phyloP scores from a whole-genome alignment of 208 protist genomes.

The Acanthamoeba castellanii region DNA sequence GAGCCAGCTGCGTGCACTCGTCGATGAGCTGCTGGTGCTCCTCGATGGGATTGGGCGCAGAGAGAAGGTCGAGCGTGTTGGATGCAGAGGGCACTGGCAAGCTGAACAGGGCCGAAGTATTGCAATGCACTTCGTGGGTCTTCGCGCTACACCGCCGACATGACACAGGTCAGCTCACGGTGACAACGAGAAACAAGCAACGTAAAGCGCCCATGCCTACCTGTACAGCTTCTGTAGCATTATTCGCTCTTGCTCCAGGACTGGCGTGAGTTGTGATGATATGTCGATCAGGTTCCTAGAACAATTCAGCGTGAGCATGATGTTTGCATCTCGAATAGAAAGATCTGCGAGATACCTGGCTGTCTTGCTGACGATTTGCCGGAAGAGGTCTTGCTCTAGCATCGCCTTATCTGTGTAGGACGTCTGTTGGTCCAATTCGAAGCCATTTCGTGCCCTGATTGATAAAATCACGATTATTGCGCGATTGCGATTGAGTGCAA shows the following conservation, averaged over 20 bases:
- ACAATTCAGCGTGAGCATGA: neutral
- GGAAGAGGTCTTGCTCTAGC: neutral
- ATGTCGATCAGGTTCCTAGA: slow-evolving; percentile 12
- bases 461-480: neutral
- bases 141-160: neutral
- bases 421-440: neutral
- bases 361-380: slow-evolving; percentile 14
- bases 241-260: neutral
- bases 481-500: neutral
- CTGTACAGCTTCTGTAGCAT: neutral
- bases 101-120: neutral
- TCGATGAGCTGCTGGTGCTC: neutral
- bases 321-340: neutral
- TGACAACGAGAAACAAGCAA: too few species aligned
- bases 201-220: neutral
- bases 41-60: neutral
- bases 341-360: neutral
- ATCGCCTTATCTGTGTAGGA: slow-evolving; percentile 44
- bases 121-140: neutral
- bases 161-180: neutral
- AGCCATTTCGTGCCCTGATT: neutral
- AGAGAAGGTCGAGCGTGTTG: neutral
- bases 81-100: neutral
- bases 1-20: neutral
- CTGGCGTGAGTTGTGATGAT: neutral